phyloP scores from a whole-genome alignment of 352 stramenopile species.

The Pythium rishiriense region DNA sequence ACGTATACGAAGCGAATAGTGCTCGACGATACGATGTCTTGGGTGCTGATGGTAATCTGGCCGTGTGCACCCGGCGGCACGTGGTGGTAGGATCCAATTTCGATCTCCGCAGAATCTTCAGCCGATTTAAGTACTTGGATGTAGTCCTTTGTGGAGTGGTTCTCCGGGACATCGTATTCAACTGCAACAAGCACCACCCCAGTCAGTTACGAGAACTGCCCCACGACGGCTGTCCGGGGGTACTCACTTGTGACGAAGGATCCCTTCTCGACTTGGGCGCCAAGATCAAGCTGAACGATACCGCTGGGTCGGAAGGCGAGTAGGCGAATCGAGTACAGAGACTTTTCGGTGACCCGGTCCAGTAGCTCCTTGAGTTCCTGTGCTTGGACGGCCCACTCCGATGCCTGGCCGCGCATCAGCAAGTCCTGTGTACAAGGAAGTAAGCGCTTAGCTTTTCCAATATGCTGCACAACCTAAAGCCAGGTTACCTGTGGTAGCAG shows the following conservation, averaged over 20 bases:
- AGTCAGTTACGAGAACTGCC: not conserved
- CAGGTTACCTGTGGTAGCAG: conserved; percentile 62
- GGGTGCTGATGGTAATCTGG: conserved; percentile 77
- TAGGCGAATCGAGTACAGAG: conserved; percentile 66
- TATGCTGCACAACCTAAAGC: not conserved
- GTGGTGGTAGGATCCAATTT: conserved; percentile 79
- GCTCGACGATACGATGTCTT: conserved; percentile 63
- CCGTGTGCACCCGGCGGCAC: conserved; percentile 61
- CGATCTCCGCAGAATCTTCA: conserved; percentile 67
- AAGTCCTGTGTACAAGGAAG: conserved; percentile 45
- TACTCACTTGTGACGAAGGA: conserved; percentile 77
- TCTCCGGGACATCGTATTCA: conserved; percentile 78
- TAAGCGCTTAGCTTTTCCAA: not conserved
- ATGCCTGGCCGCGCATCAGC: conserved; percentile 63
- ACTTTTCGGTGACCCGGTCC: conserved; percentile 64
- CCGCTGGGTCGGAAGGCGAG: conserved; percentile 80
- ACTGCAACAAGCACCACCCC: conserved; percentile 36
- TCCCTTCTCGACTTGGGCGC: conserved; percentile 81
- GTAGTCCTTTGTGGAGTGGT: conserved; percentile 84
- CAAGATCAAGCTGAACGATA: conserved; percentile 83
- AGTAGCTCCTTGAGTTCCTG: conserved; percentile 78
- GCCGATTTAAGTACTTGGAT: conserved; percentile 82
- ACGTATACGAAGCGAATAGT: conserved; percentile 86
- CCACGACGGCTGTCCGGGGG: not conserved
- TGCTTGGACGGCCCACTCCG: conserved; percentile 64